Base-by-base conservation (phyloP, 306 rosid species). In the Vachellia pachyceras region DNA sequence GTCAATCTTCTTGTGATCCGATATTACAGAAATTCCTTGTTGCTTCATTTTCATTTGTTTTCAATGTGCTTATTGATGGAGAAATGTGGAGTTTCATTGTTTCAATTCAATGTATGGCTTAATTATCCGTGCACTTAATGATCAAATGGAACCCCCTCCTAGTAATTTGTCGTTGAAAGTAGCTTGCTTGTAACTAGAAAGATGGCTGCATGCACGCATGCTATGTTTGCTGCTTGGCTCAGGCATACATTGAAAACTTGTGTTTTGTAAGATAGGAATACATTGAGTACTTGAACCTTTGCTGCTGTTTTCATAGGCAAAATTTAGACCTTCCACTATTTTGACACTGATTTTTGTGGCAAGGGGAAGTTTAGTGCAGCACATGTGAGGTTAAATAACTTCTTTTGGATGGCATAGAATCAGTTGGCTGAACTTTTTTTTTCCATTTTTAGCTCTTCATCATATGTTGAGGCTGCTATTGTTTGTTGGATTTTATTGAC, bases 401-500 rank as follows among this genome's bases (percentile, higher is more conserved):
- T 77, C 44, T 85, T 10, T 45, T 52, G 41, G 35, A 52, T 13
- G 36, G 77, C 54, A 69, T 73, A 66, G 79, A 69, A 58, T 78
- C 72, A 58, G 33, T 73, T 66, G 45, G 29, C 41, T 67, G 77
- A 73, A 67, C 7, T 52, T 52, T 65, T 72, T n/a, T n/a, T n/a
- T n/a, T n/a, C n/a, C n/a, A 55, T 64, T 23, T 25, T 25, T 1
- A 25, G 36, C 77, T 81, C 74, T 80, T 73, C 54, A n/a, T 67
- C 17, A 40, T 35, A 12, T 61, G 40, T 61, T 52, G 44, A 74
- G 82, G 69, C 18, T 68, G 75, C 58, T 12, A 13, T 69, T 69
- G 63, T 23, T 61, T 68, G 37, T 50, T 58, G 80, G 65, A 74
- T 78, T 37, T 49, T 74, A 74, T 47, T 66, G 77, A 70, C 80